phyloP scores from a whole-genome alignment of 495 filamentous ascomycete species.

The Durotheca rogersii region DNA sequence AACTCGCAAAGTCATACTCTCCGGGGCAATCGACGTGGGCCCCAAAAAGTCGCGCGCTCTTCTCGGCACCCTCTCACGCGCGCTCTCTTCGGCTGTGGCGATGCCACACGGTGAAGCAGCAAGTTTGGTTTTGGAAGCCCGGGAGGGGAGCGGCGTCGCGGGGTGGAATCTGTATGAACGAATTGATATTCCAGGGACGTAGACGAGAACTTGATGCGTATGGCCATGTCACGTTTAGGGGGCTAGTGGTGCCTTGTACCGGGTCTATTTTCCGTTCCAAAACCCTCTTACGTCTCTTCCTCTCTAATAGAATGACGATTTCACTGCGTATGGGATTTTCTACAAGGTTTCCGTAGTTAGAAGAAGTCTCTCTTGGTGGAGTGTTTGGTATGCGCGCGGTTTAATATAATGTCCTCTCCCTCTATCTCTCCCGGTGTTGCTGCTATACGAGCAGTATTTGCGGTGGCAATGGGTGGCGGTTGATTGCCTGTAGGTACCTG shows the following conservation, averaged over 20 bases:
- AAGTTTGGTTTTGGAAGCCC: constrained; percentile 49
- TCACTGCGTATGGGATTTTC: constrained; percentile 11
- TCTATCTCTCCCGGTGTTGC: constrained; percentile 24
- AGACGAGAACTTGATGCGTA: constrained; percentile 35
- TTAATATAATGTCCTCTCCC: constrained; percentile 20
- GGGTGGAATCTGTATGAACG: constrained; percentile 54
- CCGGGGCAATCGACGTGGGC: constrained; percentile 50
- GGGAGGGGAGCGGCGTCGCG: constrained; percentile 44
- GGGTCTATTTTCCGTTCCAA: constrained; percentile 21
- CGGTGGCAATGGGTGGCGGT: too few relatives aligned
- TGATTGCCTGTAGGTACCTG: too few relatives aligned
- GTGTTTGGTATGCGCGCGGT: constrained; percentile 11
- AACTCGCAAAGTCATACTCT: constrained; percentile 43
- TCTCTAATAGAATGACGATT: constrained; percentile 33
- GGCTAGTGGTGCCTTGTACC: constrained; percentile 17
- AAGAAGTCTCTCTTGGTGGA: constrained; percentile 16
- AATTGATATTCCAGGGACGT: constrained; percentile 46
- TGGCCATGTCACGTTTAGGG: constrained; percentile 22
- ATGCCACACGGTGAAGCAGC: constrained; percentile 40
- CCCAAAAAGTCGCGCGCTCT: constrained; percentile 40
- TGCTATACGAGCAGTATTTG: constrained; percentile 21
- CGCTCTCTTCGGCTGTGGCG: constrained; percentile 38
- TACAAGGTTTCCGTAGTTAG: constrained; percentile 8
- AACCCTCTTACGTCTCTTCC: constrained; percentile 24
- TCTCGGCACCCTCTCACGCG: constrained; percentile 34